These are phyloP conservation scores for Penicillium sp. DNA, from an alignment of 2,329 filamentous ascomycete species.

Conservation along the genomic window DNA sequence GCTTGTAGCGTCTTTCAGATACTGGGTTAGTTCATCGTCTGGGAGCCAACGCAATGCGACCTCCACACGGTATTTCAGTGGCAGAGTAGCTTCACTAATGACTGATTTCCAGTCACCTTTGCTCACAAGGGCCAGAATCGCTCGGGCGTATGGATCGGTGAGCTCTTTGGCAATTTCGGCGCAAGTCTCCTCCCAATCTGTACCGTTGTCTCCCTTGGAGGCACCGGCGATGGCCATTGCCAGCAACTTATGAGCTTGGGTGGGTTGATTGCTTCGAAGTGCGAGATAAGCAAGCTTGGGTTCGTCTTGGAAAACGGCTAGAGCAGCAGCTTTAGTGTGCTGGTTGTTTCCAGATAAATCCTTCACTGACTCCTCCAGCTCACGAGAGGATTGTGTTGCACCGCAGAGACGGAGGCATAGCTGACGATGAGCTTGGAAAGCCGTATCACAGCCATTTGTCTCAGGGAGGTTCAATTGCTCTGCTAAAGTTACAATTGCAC, in stretches of 20 bases:
- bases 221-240: constrained; percentile 51
- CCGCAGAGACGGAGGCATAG: constrained; percentile 59
- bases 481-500: constrained; percentile 51
- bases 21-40: constrained; percentile 48
- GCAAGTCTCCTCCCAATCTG: constrained; percentile 60
- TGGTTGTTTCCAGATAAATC: constrained; percentile 52
- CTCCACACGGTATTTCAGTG: constrained; percentile 58
- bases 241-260: constrained; percentile 55
- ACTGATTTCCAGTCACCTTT: constrained; percentile 59
- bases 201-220: constrained; percentile 47
- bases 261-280: constrained; percentile 51
- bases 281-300: constrained; percentile 56
- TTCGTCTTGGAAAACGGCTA: constrained; percentile 59
- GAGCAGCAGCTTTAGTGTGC: constrained; percentile 60
- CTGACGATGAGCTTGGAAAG: constrained; percentile 55
- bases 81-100: constrained; percentile 55
- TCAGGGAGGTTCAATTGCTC: constrained; percentile 49
- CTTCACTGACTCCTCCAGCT: constrained; percentile 49
- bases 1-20: constrained; percentile 52
- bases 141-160: constrained; percentile 59
- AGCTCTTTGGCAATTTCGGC: constrained; percentile 60
- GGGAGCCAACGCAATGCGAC: constrained; percentile 55
- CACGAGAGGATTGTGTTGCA: constrained; percentile 52
- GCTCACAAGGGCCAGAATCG: constrained; percentile 58
- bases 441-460: constrained; percentile 51